These are phyloP conservation scores for Sutorius australiensis DNA, from an alignment of 768 basidiomycete species.

Conservation along the genomic window DNA sequence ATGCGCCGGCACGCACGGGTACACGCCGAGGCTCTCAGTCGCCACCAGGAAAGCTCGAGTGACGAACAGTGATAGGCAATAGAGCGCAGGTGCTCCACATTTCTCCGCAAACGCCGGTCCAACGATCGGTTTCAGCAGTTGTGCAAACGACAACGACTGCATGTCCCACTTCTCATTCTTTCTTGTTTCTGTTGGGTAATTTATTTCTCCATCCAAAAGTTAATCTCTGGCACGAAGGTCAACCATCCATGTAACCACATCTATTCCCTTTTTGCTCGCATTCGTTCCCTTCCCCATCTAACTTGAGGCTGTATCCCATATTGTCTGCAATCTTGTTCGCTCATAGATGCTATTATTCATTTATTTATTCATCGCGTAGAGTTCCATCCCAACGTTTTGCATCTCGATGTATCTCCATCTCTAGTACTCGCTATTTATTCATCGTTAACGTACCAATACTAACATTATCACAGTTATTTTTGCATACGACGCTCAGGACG, in stretches of 20 bases:
- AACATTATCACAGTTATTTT: neutral
- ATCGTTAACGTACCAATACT: neutral
- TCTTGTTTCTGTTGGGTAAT: neutral
- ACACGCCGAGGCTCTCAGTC: slow-evolving; percentile 40
- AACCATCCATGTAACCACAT: neutral
- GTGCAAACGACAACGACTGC: neutral
- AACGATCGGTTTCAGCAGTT: slow-evolving; percentile 5
- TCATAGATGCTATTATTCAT: neutral
- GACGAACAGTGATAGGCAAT: slow-evolving; percentile 44
- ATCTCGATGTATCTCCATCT: neutral
- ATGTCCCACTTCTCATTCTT: neutral
- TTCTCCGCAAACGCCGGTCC: slow-evolving; percentile 1
- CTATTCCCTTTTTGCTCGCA: neutral
- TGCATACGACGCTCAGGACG: too few relatives aligned
- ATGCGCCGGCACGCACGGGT: slow-evolving; percentile 84
- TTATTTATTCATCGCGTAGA: neutral
- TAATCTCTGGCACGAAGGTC: neutral
- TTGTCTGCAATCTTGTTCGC: neutral
- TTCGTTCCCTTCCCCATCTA: neutral
- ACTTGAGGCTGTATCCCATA: neutral
- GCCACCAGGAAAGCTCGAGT: slow-evolving; percentile 39
- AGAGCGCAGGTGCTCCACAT: slow-evolving; percentile 17
- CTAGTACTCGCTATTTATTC: neutral
- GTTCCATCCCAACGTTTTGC: neutral
- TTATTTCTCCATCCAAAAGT: neutral